Base-by-base conservation (phyloP, 345 rosid genomes). In the Lepidium sativum region DNA sequence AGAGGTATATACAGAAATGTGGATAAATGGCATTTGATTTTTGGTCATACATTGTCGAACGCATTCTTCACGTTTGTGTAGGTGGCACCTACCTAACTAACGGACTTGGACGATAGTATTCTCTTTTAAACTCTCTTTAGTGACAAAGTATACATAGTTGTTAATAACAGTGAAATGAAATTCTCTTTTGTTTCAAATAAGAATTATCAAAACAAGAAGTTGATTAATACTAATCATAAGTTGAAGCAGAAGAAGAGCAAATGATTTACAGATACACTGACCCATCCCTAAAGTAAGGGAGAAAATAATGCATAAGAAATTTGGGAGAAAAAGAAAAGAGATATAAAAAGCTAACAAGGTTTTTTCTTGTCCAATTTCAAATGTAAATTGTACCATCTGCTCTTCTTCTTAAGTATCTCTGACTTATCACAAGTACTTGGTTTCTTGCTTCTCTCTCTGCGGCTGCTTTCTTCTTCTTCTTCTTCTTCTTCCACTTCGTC, bases 331-430 rank as follows among this genome's bases (percentile, higher is more conserved):
- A 3, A 13, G 4, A 38, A 20, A 55, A 21, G 13, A 20, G 13
- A 55, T 0, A n/a, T n/a, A 2, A 31, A 14, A 1, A n/a, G 18
- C 78, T 79, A 90, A 79, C 99, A 90, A 68, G 91, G 83, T 77
- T 95, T 95, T 82, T 90, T 82, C 86, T 88, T 91, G 80, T 86
- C 89, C 55, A 84, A 86, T 78, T 91, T 91, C 75, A 85, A 61
- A 54, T 78, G 91, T 74, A 91, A 74, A 65, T 86, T 88, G 76
- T 74, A 91, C 99, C 97, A 95, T 79, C 65, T 90, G 84, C 85
- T 94, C 75, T 83, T 94, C 91, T 77, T 87, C 77, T 73, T 73
- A 17, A 53, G 39, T 13, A 41, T 15, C 58, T 73, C 72, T 6
- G 76, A 33, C 77, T 79, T 75, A 47, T 88, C 91, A 60, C 80